Evolutionary conservation across 805 yeast species (phyloP).

Genomic region (Maudiozyma barnettii): DNA sequence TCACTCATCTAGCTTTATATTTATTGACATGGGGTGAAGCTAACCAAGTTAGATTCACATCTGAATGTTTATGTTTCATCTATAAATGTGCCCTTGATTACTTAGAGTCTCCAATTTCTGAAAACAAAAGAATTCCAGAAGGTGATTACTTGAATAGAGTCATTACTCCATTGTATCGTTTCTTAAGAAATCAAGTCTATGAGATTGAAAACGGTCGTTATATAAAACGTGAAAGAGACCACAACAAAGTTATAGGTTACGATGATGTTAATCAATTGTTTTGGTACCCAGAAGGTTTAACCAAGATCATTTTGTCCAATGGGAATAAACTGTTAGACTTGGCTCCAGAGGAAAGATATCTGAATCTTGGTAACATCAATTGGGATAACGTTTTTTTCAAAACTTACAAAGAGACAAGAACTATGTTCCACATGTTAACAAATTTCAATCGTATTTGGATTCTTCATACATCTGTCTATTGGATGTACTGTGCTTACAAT

Average conservation of each 20-base stretch:
- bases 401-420: slow-evolving; percentile 89
- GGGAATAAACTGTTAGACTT: slow-evolving; percentile 85
- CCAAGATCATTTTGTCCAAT: slow-evolving; percentile 82
- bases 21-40: slow-evolving; percentile 87
- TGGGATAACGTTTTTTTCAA: slow-evolving; percentile 92
- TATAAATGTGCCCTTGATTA: slow-evolving; percentile 88
- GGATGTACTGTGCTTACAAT: slow-evolving; percentile 92
- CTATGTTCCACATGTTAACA: slow-evolving; percentile 92
- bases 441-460: slow-evolving; percentile 98
- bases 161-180: slow-evolving; percentile 80
- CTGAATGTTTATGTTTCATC: slow-evolving; percentile 79
- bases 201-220: slow-evolving; percentile 73
- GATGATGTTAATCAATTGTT: slow-evolving; percentile 97
- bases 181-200: slow-evolving; percentile 70
- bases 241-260: slow-evolving; percentile 75
- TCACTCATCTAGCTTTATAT: slow-evolving; percentile 59
- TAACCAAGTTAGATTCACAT: slow-evolving; percentile 75
- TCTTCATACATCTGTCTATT: slow-evolving; percentile 76
- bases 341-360: slow-evolving; percentile 80
- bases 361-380: slow-evolving; percentile 78
- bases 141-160: slow-evolving; percentile 85
- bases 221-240: slow-evolving; percentile 77
- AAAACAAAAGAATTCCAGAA: slow-evolving; percentile 72
- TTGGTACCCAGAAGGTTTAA: slow-evolving; percentile 98
- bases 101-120: slow-evolving; percentile 78